Conservation (phyloP, 1,284 basidiomycete genomes). For the Flammula alnicola region DNA sequence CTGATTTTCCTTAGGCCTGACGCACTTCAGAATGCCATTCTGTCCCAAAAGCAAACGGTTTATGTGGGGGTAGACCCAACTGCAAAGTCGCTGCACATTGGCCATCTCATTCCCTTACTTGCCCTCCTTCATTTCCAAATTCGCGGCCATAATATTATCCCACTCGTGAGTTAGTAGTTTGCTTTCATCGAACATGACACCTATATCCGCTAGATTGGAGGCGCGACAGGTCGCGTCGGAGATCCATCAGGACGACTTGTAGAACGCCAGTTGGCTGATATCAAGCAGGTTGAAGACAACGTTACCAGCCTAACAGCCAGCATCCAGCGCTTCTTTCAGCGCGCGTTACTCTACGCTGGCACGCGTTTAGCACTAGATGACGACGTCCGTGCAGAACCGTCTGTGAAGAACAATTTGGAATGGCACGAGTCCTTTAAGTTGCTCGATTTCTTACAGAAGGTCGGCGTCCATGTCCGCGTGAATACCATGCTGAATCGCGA, state of each 20-base stretch:
- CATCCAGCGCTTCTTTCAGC: slow-evolving; percentile 74
- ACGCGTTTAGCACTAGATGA: slow-evolving; percentile 34
- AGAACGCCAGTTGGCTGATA: slow-evolving; percentile 78
- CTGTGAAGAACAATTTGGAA: slow-evolving; percentile 81
- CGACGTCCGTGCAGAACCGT: slow-evolving; percentile 35
- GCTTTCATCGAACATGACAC: not conserved
- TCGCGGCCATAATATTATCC: slow-evolving; percentile 81
- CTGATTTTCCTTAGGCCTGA: slow-evolving; percentile 36
- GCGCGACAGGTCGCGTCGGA: slow-evolving; percentile 95
- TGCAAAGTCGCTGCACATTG: slow-evolving; percentile 88
- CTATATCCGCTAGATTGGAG: slow-evolving; percentile 74
- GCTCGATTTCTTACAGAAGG: slow-evolving; percentile 84
- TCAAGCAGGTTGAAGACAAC: slow-evolving; percentile 68
- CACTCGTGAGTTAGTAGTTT: slow-evolving; percentile 62
- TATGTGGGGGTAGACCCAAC: slow-evolving; percentile 96
- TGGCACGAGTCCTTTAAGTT: slow-evolving; percentile 82
- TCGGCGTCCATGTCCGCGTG: slow-evolving; percentile 84
- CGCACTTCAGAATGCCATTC: slow-evolving; percentile 41
- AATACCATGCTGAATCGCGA: slow-evolving; percentile 92
- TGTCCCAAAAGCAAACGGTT: slow-evolving; percentile 54
- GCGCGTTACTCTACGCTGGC: slow-evolving; percentile 66
- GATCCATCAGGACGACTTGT: slow-evolving; percentile 92
- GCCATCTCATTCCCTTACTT: slow-evolving; percentile 91
- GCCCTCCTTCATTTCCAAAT: slow-evolving; percentile 87
- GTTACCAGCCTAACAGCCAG: slow-evolving; percentile 68